Evolutionary conservation across 257 asterid genomes (phyloP).

Genomic region (Solanum infundibuliforme): DNA sequence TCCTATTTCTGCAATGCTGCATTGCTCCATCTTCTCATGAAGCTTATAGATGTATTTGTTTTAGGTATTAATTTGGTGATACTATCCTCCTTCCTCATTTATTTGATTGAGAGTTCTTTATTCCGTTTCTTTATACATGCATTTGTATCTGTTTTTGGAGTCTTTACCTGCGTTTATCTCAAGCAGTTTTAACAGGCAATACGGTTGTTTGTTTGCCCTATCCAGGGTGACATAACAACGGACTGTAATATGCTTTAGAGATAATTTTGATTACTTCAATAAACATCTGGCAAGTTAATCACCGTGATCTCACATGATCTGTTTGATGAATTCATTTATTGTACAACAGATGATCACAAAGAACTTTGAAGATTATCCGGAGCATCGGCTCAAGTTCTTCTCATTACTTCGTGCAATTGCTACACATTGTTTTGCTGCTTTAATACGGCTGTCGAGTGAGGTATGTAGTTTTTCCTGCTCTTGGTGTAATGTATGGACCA

Average conservation of each 20-base stretch:
- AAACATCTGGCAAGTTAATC: not conserved
- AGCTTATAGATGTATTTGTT: not conserved
- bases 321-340: not conserved
- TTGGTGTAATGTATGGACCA: not conserved
- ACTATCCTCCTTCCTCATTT: not conserved
- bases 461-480: constrained; percentile 16
- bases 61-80: not conserved
- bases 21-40: not conserved
- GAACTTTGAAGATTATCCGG: constrained; percentile 98
- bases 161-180: not conserved
- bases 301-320: not conserved
- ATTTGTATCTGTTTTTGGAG: not conserved
- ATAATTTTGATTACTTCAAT: not conserved
- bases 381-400: constrained; percentile 94
- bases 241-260: not conserved
- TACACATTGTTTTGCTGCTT: constrained; percentile 82
- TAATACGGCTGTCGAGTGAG: constrained; percentile 84
- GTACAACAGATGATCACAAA: constrained; percentile 82
- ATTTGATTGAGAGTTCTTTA: not conserved
- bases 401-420: constrained; percentile 95
- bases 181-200: not conserved
- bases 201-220: not conserved
- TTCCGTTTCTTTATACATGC: not conserved
- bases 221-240: not conserved
- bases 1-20: not conserved